phyloP scores from a whole-genome alignment of 768 basidiomycete species.

The Termitomyces sp. region DNA sequence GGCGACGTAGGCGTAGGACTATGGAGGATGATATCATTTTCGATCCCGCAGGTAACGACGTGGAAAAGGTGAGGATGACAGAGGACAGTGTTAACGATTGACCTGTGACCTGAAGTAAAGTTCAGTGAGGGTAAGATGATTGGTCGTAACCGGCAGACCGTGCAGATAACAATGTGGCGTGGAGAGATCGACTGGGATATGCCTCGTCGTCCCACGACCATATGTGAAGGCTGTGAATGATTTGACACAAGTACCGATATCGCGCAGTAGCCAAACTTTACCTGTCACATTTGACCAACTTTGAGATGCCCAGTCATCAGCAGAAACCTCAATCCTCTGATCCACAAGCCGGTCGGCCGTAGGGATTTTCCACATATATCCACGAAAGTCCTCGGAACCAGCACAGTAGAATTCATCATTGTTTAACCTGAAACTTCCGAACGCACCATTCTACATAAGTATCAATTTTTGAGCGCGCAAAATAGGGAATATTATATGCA shows the following conservation, averaged over 20 bases:
- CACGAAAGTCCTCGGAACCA: slow-evolving; percentile 83
- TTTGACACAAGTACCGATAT: neutral
- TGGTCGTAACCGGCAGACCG: slow-evolving; percentile 31
- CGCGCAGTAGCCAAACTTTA: slow-evolving; percentile 13
- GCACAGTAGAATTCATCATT: slow-evolving; percentile 57
- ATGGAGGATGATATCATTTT: slow-evolving; percentile 63
- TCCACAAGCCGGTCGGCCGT: slow-evolving; percentile 34
- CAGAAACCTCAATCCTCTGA: slow-evolving; percentile 37
- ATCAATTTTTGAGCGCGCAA: neutral
- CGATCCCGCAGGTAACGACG: slow-evolving; percentile 68
- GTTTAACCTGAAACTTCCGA: slow-evolving; percentile 54
- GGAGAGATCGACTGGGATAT: slow-evolving; percentile 56
- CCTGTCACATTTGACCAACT: slow-evolving; percentile 31
- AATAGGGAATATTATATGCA: slow-evolving; percentile 14
- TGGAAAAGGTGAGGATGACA: slow-evolving; percentile 69
- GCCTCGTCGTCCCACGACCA: slow-evolving; percentile 31
- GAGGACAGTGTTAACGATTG: slow-evolving; percentile 69
- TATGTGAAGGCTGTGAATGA: slow-evolving; percentile 40
- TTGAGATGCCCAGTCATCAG: slow-evolving; percentile 39
- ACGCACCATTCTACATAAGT: slow-evolving; percentile 58
- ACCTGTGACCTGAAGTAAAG: slow-evolving; percentile 50
- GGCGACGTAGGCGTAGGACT: slow-evolving; percentile 53
- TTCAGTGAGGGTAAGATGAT: neutral
- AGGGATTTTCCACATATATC: slow-evolving; percentile 77
- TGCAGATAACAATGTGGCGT: slow-evolving; percentile 56